These are phyloP conservation scores for Suhomyces xylopsoci DNA, from an alignment of 805 yeast genomes.

Conservation along the genomic window DNA sequence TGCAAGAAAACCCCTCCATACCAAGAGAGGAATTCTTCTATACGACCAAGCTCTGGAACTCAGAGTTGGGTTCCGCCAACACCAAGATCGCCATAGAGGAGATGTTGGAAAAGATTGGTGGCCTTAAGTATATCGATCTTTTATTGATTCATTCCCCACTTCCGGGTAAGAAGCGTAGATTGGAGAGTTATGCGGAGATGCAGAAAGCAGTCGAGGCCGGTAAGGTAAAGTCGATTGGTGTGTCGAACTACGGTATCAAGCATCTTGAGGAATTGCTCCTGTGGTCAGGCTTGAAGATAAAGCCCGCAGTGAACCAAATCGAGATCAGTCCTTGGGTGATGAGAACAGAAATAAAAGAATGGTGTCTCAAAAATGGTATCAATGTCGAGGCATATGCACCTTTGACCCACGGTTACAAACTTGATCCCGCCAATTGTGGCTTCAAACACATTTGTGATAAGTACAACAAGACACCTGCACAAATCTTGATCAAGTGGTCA, in stretches of 20 bases:
- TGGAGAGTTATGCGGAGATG: constrained; percentile 53
- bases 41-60: constrained; percentile 73
- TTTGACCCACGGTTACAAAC: constrained; percentile 33
- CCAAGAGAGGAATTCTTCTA: constrained; percentile 33
- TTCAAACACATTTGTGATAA: constrained; percentile 32
- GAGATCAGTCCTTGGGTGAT: constrained; percentile 50
- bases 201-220: constrained; percentile 55
- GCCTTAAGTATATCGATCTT: constrained; percentile 67
- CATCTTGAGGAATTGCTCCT: constrained; percentile 53
- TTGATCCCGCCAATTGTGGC: constrained; percentile 18
- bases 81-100: constrained; percentile 58
- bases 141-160: constrained; percentile 61
- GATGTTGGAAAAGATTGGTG: constrained; percentile 50
- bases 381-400: constrained; percentile 39
- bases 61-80: constrained; percentile 16
- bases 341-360: constrained; percentile 36
- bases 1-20: constrained; percentile 30
- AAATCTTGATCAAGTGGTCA: constrained; percentile 48
- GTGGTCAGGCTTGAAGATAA: constrained; percentile 42
- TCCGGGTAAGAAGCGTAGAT: constrained; percentile 38
- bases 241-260: constrained; percentile 57
- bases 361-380: constrained; percentile 24
- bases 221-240: constrained; percentile 53
- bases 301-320: constrained; percentile 49
- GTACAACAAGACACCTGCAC: constrained; percentile 42